Base-by-base conservation (phyloP, 2,329 filamentous ascomycete species). In the Zymoseptoria brevis region DNA sequence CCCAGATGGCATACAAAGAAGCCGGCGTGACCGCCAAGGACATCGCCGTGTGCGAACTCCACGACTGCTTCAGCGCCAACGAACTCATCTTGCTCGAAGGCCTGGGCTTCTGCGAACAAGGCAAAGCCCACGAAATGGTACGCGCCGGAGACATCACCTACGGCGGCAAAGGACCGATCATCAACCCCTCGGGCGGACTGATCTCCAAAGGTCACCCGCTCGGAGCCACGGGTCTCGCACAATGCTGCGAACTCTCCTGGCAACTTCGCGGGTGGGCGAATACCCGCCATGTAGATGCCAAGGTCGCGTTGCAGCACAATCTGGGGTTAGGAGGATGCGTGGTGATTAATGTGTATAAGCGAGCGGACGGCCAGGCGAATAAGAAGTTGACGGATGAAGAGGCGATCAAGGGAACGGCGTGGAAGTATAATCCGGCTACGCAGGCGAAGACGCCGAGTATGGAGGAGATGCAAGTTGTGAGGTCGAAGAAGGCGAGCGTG, bases 131-230 rank as follows among this genome's bases (percentile, higher is more conserved):
- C 73, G 90, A 96, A 75, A 85, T 96, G 75, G 90, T 97, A 22
- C 85, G 91, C 50, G 77, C 76, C 8, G 92, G 92, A 26, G 91
- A 92, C 69, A 96, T 97, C 71, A 97, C 93, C 1, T 96, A 96
- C 73, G 91, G 92, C 57, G 83, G 89, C 53, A 82, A 83, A 69
- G 85, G 81, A 62, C 80, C 89, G 73, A 83, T 97, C 62, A 84
- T 97, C 74, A 97, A 97, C 76, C 93, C 93, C 1, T 96, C 90
- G 0, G 94, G 93, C 50, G 94, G 94, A 1, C 83, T 97, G 58
- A 97, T 97, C 70, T 94, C 89, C 63, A 97, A 97, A 79, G 94
- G 93, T 49, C 93, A 97, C 74, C 93, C 94, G 0, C 85, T 97
- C 3, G 93, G 93, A 35, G 93, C 93, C 0, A 96, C 90, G 0